Evolutionary conservation across 352 stramenopile genomes (phyloP).

Genomic region (Globisporangium nodosum): DNA sequence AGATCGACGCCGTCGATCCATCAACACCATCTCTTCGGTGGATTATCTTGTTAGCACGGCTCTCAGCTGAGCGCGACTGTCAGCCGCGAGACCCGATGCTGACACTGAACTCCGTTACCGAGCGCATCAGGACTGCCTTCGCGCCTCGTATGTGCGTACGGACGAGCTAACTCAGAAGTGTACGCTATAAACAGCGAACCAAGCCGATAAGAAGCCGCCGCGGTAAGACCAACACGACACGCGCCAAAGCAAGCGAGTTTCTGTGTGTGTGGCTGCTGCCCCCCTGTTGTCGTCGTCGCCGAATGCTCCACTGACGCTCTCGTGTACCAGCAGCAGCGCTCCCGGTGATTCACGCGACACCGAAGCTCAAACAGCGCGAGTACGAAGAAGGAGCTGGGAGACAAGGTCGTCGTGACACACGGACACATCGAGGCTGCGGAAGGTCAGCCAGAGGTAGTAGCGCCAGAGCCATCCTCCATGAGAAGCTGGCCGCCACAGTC

Average conservation of each 20-base stretch:
- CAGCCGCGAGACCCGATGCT: too few species aligned
- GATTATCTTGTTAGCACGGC: too few species aligned
- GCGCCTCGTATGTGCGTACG: too few species aligned
- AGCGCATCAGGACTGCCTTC: too few species aligned
- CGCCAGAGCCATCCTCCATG: not conserved
- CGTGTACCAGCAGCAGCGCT: not conserved
- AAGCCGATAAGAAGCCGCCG: not conserved
- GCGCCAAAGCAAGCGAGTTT: not conserved
- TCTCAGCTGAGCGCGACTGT: too few species aligned
- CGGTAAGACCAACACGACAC: not conserved
- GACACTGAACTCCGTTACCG: too few species aligned
- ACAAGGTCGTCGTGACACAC: not conserved
- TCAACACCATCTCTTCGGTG: too few species aligned
- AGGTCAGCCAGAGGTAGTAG: not conserved
- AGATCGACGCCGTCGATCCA: not conserved
- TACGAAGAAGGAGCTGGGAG: not conserved
- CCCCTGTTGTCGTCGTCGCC: not conserved
- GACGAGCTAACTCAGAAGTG: too few species aligned
- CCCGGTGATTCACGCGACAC: not conserved
- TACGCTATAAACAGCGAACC: not conserved
- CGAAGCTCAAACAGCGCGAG: not conserved
- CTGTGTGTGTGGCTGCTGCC: not conserved
- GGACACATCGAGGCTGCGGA: not conserved
- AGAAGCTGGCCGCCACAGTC: not conserved
- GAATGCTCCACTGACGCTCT: slow-evolving; percentile 2